phyloP scores from a whole-genome alignment of 2,329 filamentous ascomycete species.

The Sclerotinia nivalis region DNA sequence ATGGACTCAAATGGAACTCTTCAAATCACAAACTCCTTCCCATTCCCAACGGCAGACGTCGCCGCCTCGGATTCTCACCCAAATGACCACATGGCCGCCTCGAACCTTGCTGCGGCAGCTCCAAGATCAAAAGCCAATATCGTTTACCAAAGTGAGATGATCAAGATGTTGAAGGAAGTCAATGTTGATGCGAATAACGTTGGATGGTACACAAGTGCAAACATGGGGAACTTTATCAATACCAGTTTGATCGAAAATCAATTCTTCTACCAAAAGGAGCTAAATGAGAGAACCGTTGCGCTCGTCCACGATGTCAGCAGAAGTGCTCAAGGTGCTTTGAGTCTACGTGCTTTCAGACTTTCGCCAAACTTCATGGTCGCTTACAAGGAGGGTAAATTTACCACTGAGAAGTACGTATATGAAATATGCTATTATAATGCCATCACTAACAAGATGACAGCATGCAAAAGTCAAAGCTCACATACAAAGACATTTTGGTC shows the following conservation, averaged over 20 bases:
- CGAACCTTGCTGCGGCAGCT: slow-evolving; percentile 78
- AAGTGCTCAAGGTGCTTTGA: slow-evolving; percentile 88
- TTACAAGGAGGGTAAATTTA: slow-evolving; percentile 96
- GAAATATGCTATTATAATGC: not conserved
- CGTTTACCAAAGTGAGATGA: slow-evolving; percentile 93
- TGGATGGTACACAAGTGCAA: slow-evolving; percentile 97
- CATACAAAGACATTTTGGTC: slow-evolving; percentile 89
- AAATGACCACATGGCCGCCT: slow-evolving; percentile 63
- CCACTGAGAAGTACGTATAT: slow-evolving; percentile 77
- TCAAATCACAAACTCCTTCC: slow-evolving; percentile 92
- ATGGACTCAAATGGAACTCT: slow-evolving; percentile 83
- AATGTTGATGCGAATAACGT: slow-evolving; percentile 98
- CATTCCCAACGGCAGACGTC: slow-evolving; percentile 82
- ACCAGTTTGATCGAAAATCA: slow-evolving; percentile 96
- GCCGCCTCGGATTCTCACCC: slow-evolving; percentile 69
- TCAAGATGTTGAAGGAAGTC: slow-evolving; percentile 92
- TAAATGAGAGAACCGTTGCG: slow-evolving; percentile 82
- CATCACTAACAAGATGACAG: slow-evolving; percentile 48
- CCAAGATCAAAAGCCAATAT: slow-evolving; percentile 90
- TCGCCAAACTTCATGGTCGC: slow-evolving; percentile 85
- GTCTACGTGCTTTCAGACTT: slow-evolving; percentile 86
- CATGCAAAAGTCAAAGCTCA: slow-evolving; percentile 89
- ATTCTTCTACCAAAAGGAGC: slow-evolving; percentile 91
- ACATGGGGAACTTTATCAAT: slow-evolving; percentile 98
- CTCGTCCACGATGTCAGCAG: slow-evolving; percentile 94